Conservation (phyloP, 805 yeast species). For the Phaffomyces antillensis region DNA sequence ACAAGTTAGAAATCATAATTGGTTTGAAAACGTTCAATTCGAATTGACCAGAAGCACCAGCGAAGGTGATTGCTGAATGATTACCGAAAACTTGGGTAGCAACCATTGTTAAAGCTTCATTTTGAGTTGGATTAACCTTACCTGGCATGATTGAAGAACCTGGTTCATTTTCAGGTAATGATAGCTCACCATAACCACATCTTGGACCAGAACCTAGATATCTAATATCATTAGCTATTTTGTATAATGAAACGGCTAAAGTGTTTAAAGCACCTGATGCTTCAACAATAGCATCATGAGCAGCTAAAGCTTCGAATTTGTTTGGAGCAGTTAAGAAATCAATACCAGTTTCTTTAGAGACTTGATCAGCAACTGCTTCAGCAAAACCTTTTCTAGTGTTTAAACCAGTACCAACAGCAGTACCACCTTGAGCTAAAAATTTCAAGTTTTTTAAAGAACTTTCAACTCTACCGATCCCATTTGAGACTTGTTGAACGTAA, state of each 20-base stretch:
- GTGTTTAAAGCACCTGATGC: constrained; percentile 97
- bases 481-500: constrained; percentile 85
- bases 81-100: constrained; percentile 97
- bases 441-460: constrained; percentile 66
- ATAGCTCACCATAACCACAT: constrained; percentile 96
- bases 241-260: constrained; percentile 85
- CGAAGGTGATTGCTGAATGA: constrained; percentile 89
- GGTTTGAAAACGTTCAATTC: constrained; percentile 99
- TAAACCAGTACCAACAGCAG: constrained; percentile 98
- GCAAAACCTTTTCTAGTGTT: constrained; percentile 92
- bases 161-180: constrained; percentile 97
- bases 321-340: constrained; percentile 93
- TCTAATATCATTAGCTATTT: constrained; percentile 96
- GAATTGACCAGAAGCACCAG: constrained; percentile 98
- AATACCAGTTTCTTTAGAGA: constrained; percentile 79
- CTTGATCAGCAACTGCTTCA: constrained; percentile 78
- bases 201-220: constrained; percentile 99
- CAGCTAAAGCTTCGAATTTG: constrained; percentile 98
- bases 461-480: constrained; percentile 86
- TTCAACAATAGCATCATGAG: constrained; percentile 97
- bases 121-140: constrained; percentile 98
- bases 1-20: constrained; percentile 83
- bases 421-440: constrained; percentile 96
- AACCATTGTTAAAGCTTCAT: constrained; percentile 98
- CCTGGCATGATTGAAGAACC: constrained; percentile 99